Conservation (phyloP, 2,329 filamentous ascomycete species). For the Diaporthe ampelina region DNA sequence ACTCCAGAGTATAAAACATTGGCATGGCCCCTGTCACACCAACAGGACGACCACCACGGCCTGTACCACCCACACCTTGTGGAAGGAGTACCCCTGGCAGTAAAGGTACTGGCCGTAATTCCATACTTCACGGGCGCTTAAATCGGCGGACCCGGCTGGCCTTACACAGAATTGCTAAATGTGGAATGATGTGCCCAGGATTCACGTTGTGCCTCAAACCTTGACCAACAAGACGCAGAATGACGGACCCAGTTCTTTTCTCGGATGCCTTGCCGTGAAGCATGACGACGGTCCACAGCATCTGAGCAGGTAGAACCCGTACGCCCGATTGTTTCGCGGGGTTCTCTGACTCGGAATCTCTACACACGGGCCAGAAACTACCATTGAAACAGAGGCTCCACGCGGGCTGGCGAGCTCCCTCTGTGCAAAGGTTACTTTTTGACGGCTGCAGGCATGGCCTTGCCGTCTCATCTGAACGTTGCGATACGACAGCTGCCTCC, state of each 20-base stretch:
- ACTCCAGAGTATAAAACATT: conserved; percentile 31
- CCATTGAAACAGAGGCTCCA: neutral
- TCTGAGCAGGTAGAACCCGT: neutral
- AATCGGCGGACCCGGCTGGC: conserved; percentile 1
- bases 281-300: conserved; percentile 2
- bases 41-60: neutral
- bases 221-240: conserved; percentile 5
- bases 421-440: neutral
- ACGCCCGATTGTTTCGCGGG: conserved; percentile 19
- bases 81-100: conserved; percentile 10
- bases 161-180: conserved; percentile 1
- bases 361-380: conserved; percentile 15
- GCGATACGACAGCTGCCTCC: conserved; percentile 30
- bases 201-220: conserved; percentile 4
- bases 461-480: conserved; percentile 29
- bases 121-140: conserved; percentile 6
- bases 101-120: neutral
- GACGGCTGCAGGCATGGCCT: conserved; percentile 20
- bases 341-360: neutral
- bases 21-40: conserved; percentile 30
- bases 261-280: conserved; percentile 18
- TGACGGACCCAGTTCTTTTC: neutral
- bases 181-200: neutral
- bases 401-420: conserved; percentile 1
- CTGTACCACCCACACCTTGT: neutral